A percentile compares a stretch with the other conserved stretches of the same genome.
These are phyloP conservation scores for Phytophthora syringae DNA, from an alignment of 352 stramenopile genomes.

Conservation along the genomic window DNA sequence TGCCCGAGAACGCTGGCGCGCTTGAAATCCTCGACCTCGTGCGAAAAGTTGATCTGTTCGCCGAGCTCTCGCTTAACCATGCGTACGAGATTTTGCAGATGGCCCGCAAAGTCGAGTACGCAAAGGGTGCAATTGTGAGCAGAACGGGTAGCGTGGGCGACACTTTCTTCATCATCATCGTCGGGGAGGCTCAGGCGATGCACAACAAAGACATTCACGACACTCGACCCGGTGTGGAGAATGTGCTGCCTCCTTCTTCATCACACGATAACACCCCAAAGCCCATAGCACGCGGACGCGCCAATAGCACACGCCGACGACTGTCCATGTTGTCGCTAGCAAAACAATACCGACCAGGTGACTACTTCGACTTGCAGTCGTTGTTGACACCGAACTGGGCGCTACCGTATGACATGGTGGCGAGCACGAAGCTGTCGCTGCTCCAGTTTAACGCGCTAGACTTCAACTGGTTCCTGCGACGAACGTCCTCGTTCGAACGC, in stretches of 20 bases:
- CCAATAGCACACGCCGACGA: conserved; percentile 48
- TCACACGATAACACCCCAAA: conserved; percentile 20
- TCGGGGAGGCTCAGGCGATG: conserved; percentile 68
- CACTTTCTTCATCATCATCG: conserved; percentile 86
- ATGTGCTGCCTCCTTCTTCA: conserved; percentile 11
- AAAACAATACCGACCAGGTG: conserved; percentile 84
- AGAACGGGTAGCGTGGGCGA: conserved; percentile 56
- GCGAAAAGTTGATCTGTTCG: conserved; percentile 85
- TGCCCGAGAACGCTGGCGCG: conserved; percentile 77
- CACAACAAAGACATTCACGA: conserved; percentile 45
- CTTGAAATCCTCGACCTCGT: conserved; percentile 89
- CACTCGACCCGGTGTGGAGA: not conserved
- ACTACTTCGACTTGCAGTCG: conserved; percentile 91
- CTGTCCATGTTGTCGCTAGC: conserved; percentile 66
- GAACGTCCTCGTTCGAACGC: conserved; percentile 68
- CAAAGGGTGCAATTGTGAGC: conserved; percentile 62
- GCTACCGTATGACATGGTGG: conserved; percentile 71
- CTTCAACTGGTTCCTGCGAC: conserved; percentile 88
- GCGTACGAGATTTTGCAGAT: conserved; percentile 89
- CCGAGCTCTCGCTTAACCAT: conserved; percentile 82
- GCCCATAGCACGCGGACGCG: conserved; percentile 27
- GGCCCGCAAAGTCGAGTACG: conserved; percentile 72
- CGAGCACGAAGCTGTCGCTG: conserved; percentile 69
- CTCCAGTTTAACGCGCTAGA: conserved; percentile 83
- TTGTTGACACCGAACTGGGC: conserved; percentile 74